Percentiles rank a stretch among this genome's conserved stretches.
Evolutionary conservation across 176 grass and related monocot genomes (phyloP).

Genomic region (Echinochloa phyllopogon): DNA sequence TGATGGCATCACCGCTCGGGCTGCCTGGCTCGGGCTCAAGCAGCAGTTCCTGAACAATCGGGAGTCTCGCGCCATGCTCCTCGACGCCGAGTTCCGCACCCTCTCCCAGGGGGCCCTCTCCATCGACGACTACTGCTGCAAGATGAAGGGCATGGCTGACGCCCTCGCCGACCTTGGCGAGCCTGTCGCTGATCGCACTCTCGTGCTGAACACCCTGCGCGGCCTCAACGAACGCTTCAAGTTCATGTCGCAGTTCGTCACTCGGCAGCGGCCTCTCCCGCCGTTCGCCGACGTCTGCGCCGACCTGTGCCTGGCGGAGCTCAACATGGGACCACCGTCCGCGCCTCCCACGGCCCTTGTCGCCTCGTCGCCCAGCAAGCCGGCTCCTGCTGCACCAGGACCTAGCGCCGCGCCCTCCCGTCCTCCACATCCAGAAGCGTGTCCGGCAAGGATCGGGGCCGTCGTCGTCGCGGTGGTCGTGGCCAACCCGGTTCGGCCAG

Average conservation of each 20-base stretch:
- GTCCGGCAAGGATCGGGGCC: too few relatives aligned
- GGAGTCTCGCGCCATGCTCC: too few relatives aligned
- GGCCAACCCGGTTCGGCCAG: too few relatives aligned
- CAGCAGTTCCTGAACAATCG: too few relatives aligned
- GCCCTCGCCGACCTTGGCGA: background rate
- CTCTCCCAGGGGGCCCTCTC: background rate
- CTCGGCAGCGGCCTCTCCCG: background rate
- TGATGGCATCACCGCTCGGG: too few relatives aligned
- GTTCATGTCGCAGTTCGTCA: background rate
- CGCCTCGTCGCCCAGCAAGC: too few relatives aligned
- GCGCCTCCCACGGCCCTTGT: background rate
- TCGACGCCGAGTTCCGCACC: too few relatives aligned
- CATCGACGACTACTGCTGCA: background rate
- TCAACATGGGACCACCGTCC: background rate
- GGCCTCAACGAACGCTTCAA: background rate
- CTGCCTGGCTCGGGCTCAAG: too few relatives aligned
- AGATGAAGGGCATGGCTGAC: background rate
- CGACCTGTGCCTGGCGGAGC: background rate
- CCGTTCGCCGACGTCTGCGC: background rate
- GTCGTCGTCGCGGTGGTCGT: too few relatives aligned
- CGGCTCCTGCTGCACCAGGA: too few relatives aligned
- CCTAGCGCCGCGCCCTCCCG: too few relatives aligned
- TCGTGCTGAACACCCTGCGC: background rate
- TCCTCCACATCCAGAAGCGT: too few relatives aligned
- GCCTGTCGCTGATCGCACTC: background rate